Conservation (phyloP, 1,284 basidiomycete genomes). For the Cryptococcus hybrid region DNA sequence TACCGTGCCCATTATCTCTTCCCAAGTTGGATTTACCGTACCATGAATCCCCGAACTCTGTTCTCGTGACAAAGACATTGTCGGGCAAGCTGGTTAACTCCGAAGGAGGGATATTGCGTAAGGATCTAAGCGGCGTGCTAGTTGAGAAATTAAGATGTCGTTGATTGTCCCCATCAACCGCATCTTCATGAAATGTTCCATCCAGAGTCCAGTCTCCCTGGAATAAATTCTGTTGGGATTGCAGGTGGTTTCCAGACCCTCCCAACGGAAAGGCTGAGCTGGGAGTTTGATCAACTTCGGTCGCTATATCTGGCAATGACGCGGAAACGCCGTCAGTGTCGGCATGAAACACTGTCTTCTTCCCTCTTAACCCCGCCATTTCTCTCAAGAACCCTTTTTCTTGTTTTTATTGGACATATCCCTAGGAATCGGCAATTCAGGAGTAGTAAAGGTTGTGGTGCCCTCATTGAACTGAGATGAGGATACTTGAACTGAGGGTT, state of each 20-base stretch:
- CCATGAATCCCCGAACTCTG: slow-evolving; percentile 16
- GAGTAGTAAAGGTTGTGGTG: slow-evolving; percentile 1
- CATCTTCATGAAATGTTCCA: not conserved
- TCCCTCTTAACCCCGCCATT: slow-evolving; percentile 31
- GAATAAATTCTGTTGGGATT: not conserved
- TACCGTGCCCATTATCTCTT: not conserved
- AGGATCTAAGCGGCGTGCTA: not conserved
- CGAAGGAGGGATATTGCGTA: slow-evolving; percentile 26
- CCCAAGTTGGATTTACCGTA: not conserved
- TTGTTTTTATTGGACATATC: slow-evolving; percentile 45
- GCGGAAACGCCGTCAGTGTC: not conserved
- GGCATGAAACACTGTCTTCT: slow-evolving; percentile 31
- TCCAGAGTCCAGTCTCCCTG: not conserved
- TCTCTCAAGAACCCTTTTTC: slow-evolving; percentile 43
- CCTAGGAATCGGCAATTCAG: slow-evolving; percentile 17
- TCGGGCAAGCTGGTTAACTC: slow-evolving; percentile 26
- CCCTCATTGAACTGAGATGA: not conserved
- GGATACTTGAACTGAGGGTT: not conserved
- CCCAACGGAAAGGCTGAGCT: too few relatives aligned
- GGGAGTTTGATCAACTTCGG: not conserved
- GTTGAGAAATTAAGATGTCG: not conserved
- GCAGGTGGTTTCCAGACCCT: not conserved
- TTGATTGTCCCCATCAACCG: not conserved
- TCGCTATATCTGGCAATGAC: too few relatives aligned
- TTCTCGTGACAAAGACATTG: slow-evolving; percentile 40